These are phyloP conservation scores for Cercospora sp. DNA, from an alignment of 2,329 filamentous ascomycete species.

Conservation along the genomic window DNA sequence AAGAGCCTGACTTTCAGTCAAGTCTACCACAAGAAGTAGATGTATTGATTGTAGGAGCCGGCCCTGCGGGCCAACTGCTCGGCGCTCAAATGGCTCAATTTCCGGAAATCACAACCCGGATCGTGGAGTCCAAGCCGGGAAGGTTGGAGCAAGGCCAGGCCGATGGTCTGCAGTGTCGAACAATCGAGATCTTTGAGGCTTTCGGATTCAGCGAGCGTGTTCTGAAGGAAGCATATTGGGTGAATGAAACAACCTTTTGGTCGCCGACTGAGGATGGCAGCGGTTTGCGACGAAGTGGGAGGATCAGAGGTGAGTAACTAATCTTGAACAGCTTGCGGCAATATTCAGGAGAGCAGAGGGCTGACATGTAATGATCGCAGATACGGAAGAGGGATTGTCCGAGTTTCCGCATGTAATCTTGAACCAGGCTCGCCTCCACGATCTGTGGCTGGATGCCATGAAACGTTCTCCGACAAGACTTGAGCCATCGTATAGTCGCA, in stretches of 20 bases:
- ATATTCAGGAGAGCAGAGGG: not conserved
- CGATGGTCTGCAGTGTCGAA: conserved; percentile 63
- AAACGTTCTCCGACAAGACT: conserved; percentile 36
- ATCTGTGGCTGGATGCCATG: conserved; percentile 41
- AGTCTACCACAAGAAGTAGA: conserved; percentile 43
- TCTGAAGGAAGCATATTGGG: conserved; percentile 67
- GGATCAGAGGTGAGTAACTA: conserved; percentile 48
- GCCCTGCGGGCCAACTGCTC: conserved; percentile 51
- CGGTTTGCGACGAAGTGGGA: conserved; percentile 57
- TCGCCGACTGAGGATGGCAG: conserved; percentile 62
- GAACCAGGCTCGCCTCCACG: conserved; percentile 70
- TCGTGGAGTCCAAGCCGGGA: conserved; percentile 43
- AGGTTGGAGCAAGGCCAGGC: conserved; percentile 44
- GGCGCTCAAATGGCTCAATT: conserved; percentile 53
- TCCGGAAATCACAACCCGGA: conserved; percentile 50
- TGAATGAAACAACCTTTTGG: conserved; percentile 62
- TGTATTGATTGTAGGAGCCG: conserved; percentile 54
- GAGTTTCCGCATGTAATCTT: conserved; percentile 65
- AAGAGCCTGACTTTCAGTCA: conserved; percentile 35
- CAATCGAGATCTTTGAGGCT: conserved; percentile 71
- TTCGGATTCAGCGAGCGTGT: conserved; percentile 66
- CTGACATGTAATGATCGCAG: conserved; percentile 31
- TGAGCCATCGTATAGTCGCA: conserved; percentile 35
- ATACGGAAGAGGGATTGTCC: conserved; percentile 64
- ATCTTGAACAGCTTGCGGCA: not conserved